phyloP scores from a whole-genome alignment of 1,139 yeast genomes.

The Hansenula sp. region DNA sequence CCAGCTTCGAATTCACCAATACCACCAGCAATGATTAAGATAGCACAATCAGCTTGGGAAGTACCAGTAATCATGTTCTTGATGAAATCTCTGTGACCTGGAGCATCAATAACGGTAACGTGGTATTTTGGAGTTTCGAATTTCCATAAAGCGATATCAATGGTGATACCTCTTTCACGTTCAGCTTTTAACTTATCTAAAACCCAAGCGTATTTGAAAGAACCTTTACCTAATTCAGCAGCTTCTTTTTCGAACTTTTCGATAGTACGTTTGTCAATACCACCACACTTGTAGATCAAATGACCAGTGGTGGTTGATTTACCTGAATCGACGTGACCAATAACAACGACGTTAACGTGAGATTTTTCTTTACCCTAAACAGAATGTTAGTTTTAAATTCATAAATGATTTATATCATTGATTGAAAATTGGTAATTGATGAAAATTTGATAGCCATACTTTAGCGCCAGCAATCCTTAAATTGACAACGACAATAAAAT shows the following conservation, averaged over 20 bases:
- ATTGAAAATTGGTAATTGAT: too few relatives aligned
- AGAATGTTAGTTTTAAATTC: neutral
- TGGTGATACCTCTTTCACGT: constrained; percentile 97
- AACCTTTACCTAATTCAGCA: constrained; percentile 97
- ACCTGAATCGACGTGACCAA: constrained; percentile 99
- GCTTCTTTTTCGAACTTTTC: constrained; percentile 99
- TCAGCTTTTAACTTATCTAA: constrained; percentile 94
- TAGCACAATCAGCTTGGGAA: constrained; percentile 92
- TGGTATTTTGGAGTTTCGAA: constrained; percentile 94
- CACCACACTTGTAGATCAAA: constrained; percentile 93
- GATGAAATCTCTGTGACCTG: constrained; percentile 97
- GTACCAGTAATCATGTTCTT: constrained; percentile 93
- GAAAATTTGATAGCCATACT: too few relatives aligned
- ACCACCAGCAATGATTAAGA: constrained; percentile 88
- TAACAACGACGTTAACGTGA: constrained; percentile 99
- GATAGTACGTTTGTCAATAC: constrained; percentile 96
- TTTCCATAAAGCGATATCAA: constrained; percentile 92
- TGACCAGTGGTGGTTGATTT: constrained; percentile 98
- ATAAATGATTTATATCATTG: too few relatives aligned
- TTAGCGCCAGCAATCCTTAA: too few relatives aligned
- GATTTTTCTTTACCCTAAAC: constrained; percentile 81
- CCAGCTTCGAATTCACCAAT: constrained; percentile 94
- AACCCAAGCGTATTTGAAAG: constrained; percentile 98
- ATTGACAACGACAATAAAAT: too few relatives aligned
- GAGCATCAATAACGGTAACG: constrained; percentile 91